Percentiles rank a stretch among this genome's conserved stretches.
These are phyloP conservation scores for Xylaria polymorpha DNA, from an alignment of 2,329 filamentous ascomycete species.

Conservation along the genomic window DNA sequence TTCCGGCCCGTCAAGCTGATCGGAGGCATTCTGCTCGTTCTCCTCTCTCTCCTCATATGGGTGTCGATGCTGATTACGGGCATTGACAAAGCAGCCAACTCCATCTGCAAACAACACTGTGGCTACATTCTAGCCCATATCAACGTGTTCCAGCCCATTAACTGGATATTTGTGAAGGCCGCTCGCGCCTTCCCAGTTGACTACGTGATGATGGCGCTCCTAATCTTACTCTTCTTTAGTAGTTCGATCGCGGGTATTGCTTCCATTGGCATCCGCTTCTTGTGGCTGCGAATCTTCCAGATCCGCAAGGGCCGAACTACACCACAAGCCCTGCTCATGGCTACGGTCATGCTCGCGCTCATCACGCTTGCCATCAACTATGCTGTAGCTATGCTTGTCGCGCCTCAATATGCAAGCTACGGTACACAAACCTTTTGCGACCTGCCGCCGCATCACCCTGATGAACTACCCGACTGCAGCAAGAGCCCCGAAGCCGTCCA, in stretches of 20 bases:
- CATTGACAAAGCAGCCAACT: conserved; percentile 97
- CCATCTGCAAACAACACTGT: conserved; percentile 87
- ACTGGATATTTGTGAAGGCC: conserved; percentile 85
- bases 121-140: conserved; percentile 90
- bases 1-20: conserved; percentile 91
- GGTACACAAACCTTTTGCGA: conserved; percentile 96
- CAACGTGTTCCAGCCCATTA: conserved; percentile 94
- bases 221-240: conserved; percentile 89
- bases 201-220: conserved; percentile 86
- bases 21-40: conserved; percentile 80
- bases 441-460: conserved; percentile 70
- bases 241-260: conserved; percentile 89
- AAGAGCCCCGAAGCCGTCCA: conserved; percentile 77
- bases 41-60: conserved; percentile 81
- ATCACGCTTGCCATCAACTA: conserved; percentile 95
- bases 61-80: conserved; percentile 94
- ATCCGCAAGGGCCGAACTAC: conserved; percentile 90
- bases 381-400: conserved; percentile 90
- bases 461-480: conserved; percentile 79
- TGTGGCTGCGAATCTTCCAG: conserved; percentile 94
- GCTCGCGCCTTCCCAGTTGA: conserved; percentile 90
- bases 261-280: conserved; percentile 89
- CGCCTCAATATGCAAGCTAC: conserved; percentile 93
- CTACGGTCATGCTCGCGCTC: conserved; percentile 89
- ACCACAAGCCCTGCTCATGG: conserved; percentile 90